Evolutionary conservation across 2,329 filamentous ascomycete species (phyloP), one percentile per base, ranked within the genome.

Genomic region (Arachnomyces sp.): DNA sequence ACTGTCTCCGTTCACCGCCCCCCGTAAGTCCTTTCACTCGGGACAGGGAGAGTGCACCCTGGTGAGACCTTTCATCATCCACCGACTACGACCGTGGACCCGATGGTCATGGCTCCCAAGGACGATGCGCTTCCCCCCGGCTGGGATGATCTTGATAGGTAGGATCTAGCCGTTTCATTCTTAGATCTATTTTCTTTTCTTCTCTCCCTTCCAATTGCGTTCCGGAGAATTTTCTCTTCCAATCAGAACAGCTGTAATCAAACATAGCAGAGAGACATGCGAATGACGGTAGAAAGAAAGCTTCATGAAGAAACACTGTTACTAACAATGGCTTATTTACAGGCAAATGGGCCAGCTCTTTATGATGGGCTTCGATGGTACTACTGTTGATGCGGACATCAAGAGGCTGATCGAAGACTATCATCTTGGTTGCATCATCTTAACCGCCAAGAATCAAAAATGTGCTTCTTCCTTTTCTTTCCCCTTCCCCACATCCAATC

Each of bases 371-470:
- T 82, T 81, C 55, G 78, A 82, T 66, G 78, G 78, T 36, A 79
- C 76, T 32, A 67, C 70, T 32, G 74, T 81, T 42, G 79, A 75
- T 48, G 74, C 75, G 38, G 73, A 80, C 58, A 80, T 82, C 52
- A 72, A 71, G 49, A 71, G 71, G 34, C 69, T 82, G 32, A 81
- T 82, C 51, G 72, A 79, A 53, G 67, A 80, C 49, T 73, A 80
- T 60, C 85, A 96, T 60, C 73, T 98, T 35, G 92, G 92, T 41
- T 92, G 87, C 38, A 85, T 96, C 55, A 56, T 77, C 67, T 60
- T 82, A 39, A 78, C 76, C 32, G 78, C 78, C 34, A 81, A 82
- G 59, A 82, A 82, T 52, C 61, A 80, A 33, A 79, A 78, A 71
- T 80, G 77, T 80, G 64, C n/a, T 28, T 31, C 72, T 89, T 43